Evolutionary conservation across 345 rosid genomes (phyloP).

Genomic region (Camelina laxa): DNA sequence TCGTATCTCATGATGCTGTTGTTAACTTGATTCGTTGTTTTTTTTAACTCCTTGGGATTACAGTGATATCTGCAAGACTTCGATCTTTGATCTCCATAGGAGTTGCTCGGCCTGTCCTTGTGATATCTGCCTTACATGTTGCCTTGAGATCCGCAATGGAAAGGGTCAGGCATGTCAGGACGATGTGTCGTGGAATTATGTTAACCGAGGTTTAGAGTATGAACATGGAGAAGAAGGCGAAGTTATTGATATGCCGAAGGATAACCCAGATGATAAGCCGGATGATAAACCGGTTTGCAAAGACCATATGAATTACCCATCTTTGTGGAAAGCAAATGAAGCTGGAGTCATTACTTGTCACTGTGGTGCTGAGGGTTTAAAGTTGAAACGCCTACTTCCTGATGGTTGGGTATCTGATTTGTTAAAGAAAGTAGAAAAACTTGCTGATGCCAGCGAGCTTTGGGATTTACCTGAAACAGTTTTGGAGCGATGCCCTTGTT

Average conservation of each 20-base stretch:
- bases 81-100: slow-evolving; percentile 61
- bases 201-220: slow-evolving; percentile 40
- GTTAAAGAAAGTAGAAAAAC: slow-evolving; percentile 49
- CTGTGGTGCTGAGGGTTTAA: slow-evolving; percentile 54
- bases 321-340: slow-evolving; percentile 58
- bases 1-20: neutral
- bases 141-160: slow-evolving; percentile 62
- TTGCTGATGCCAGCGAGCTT: slow-evolving; percentile 21
- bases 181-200: slow-evolving; percentile 41
- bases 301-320: slow-evolving; percentile 31
- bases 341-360: slow-evolving; percentile 61
- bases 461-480: slow-evolving; percentile 17
- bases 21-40: neutral
- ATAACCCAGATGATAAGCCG: neutral
- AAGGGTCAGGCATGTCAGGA: slow-evolving; percentile 45
- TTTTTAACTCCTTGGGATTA: slow-evolving; percentile 13
- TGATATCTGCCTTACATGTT: slow-evolving; percentile 68
- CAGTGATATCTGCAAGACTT: slow-evolving; percentile 68
- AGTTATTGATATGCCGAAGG: neutral
- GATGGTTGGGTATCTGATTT: slow-evolving; percentile 48
- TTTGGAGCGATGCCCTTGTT: slow-evolving; percentile 52
- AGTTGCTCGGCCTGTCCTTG: slow-evolving; percentile 55
- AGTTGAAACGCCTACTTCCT: slow-evolving; percentile 51
- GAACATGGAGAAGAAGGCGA: slow-evolving; percentile 52
- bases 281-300: neutral